phyloP scores from a whole-genome alignment of 169 alveolate species.

The Plasmodium falciparum region DNA sequence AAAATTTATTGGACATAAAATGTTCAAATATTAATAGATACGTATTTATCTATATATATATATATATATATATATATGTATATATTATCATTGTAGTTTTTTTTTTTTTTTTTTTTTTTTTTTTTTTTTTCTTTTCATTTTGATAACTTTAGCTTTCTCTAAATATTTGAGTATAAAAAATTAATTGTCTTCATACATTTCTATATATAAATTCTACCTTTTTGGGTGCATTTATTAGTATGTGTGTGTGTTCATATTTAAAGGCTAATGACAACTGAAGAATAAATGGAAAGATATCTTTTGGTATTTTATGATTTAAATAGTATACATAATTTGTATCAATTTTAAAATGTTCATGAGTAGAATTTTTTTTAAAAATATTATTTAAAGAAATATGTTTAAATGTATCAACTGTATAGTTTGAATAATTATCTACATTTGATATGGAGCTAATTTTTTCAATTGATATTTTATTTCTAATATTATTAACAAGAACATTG shows the following conservation, averaged over 20 bases:
- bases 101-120: not conserved
- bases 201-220: conserved; percentile 57
- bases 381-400: conserved; percentile 25
- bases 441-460: conserved; percentile 69
- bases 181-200: conserved; percentile 21
- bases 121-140: not conserved
- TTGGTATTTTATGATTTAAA: conserved; percentile 61
- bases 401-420: conserved; percentile 63
- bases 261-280: conserved; percentile 69
- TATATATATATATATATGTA: too few species aligned
- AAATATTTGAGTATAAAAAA: not conserved
- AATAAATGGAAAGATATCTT: conserved; percentile 63
- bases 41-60: too few species aligned
- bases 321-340: conserved; percentile 70
- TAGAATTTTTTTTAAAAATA: conserved; percentile 30
- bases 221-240: conserved; percentile 70
- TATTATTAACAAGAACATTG: conserved; percentile 35
- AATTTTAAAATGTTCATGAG: conserved; percentile 53
- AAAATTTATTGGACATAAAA: too few species aligned
- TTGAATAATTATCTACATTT: conserved; percentile 45
- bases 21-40: too few species aligned
- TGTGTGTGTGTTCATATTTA: conserved; percentile 68
- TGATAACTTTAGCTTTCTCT: not conserved
- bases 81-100: too few species aligned
- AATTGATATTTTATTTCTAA: conserved; percentile 53